Base-by-base conservation (phyloP, 805 yeast species). In the Cyberlindnera euphorbiiphila region DNA sequence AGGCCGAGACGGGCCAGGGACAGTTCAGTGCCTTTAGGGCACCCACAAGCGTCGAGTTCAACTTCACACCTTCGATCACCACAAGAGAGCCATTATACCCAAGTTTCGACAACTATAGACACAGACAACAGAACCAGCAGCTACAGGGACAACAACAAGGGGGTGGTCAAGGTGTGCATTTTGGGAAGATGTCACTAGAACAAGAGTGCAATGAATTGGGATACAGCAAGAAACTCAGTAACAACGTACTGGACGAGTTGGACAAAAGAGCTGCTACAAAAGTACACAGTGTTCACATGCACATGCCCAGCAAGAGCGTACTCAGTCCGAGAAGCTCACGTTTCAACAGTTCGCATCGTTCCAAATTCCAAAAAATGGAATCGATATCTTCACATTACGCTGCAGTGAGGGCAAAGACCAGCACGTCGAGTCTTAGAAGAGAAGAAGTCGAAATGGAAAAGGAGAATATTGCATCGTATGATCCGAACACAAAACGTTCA, bases 351-450 rank as follows among this genome's bases (percentile, higher is more conserved):
- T 36, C 43, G 3, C 60, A 55, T 39, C 40, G 51, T 19, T 20
- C 47, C 11, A 50, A 53, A 35, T 61, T 62, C 43, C 41, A 50
- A 12, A 48, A 45, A 34, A 52, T 61, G 62, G 64, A 61, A 13
- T 57, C 65, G 2, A 50, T 63, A 10, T 56, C 58, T 2, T 32
- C 49, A 0, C 65, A 62, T 43, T 61, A 61, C 32, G 55, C 63
- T 7, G 53, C 55, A 1, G 25, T 37, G n/a, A 43, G 54, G 36
- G 15, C 42, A 15, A 29, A 34, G 28, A n/a, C 18, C 9, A 24
- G 31, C 6, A 9, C 17, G 6, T 32, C 40, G 4, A 27, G 38
- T 13, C 12, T 32, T 11, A 27, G 31, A 20, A 37, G 46, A 26
- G 41, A 43, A 13, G 51, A 45, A 14, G 27, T 43, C 3, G 58